Conservation (phyloP, 179 eudicot species). For the Spergularia azorica region DNA sequence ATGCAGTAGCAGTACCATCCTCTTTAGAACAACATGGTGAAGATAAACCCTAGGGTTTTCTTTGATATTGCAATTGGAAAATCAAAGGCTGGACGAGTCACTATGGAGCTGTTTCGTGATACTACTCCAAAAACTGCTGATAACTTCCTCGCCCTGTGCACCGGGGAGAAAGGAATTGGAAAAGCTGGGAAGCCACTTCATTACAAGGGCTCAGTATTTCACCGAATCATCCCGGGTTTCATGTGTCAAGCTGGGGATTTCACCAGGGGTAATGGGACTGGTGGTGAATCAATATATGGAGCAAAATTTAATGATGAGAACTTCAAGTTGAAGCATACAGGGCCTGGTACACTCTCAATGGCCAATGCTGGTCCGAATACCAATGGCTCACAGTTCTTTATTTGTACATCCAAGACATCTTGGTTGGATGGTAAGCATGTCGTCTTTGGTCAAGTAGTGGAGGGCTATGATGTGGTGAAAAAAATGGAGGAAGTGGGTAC, state of each 20-base stretch:
- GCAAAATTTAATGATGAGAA: slow-evolving; percentile 56
- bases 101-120: slow-evolving; percentile 62
- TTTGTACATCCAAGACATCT: slow-evolving; percentile 47
- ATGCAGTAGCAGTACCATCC: background rate
- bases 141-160: slow-evolving; percentile 68
- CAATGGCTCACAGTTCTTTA: slow-evolving; percentile 68
- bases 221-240: slow-evolving; percentile 59
- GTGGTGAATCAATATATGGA: slow-evolving; percentile 76
- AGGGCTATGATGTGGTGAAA: slow-evolving; percentile 56
- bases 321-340: slow-evolving; percentile 63
- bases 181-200: slow-evolving; percentile 58
- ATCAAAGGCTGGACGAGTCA: slow-evolving; percentile 52
- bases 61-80: slow-evolving; percentile 61
- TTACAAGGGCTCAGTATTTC: slow-evolving; percentile 60
- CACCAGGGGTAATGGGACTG: slow-evolving; percentile 63
- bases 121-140: slow-evolving; percentile 68
- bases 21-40: slow-evolving; percentile 40
- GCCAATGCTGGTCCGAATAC: slow-evolving; percentile 67
- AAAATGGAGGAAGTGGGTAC: slow-evolving; percentile 57
- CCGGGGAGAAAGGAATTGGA: slow-evolving; percentile 71
- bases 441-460: slow-evolving; percentile 71
- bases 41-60: slow-evolving; percentile 72
- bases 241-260: slow-evolving; percentile 81
- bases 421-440: slow-evolving; percentile 75
- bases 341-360: slow-evolving; percentile 67